Evolutionary conservation across 2,329 filamentous ascomycete species (phyloP), one percentile per base, ranked within the genome.

Genomic region (Acephala macrosclerotiorum): DNA sequence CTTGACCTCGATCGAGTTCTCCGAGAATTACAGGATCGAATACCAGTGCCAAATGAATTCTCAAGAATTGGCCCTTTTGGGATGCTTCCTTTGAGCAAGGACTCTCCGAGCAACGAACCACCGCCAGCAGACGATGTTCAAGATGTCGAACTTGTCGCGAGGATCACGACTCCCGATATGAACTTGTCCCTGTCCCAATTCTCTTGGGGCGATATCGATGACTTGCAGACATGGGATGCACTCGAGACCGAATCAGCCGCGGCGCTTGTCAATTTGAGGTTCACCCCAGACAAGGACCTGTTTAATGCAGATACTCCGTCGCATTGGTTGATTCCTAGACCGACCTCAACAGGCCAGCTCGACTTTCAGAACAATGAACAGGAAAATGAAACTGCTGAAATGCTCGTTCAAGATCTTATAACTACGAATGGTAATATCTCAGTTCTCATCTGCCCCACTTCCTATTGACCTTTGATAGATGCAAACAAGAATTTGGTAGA

Each of bases 21-120:
- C 18, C 26, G 57, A 53, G 66, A 67, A 18, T 42, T 65, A 20
- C 63, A 65, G 20, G 63, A 65, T 6, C 56, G 53, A 42, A 38
- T 45, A 22, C 36, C 58, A 9, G 53, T 56, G 9, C 35, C 51
- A 20, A 38, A 49, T 14, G 57, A 59, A 4, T 61, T 67, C 35
- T 58, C 49, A 16, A 57, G 55, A 16, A 67, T 67, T 20, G 65
- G 65, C 18, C 65, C 65, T 47, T 67, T 67, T 45, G 61, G 65
- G 33, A 61, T 67, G 14, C 53, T 67, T 38, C 58, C 61, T 11
- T 26, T 60, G n/a, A 45, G 14, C 16, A 40, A 56, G 5, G 40
- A 38, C 1, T 42, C 51, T 22, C 25, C 49, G 29, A 18, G 33
- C 56, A 26, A 1, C 26, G 16, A 26, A 33, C 6, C 49, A 36